Percentiles rank a stretch among this genome's conserved stretches.
phyloP scores from a whole-genome alignment of 1,139 yeast species.

The Suhomyces kunorum region DNA sequence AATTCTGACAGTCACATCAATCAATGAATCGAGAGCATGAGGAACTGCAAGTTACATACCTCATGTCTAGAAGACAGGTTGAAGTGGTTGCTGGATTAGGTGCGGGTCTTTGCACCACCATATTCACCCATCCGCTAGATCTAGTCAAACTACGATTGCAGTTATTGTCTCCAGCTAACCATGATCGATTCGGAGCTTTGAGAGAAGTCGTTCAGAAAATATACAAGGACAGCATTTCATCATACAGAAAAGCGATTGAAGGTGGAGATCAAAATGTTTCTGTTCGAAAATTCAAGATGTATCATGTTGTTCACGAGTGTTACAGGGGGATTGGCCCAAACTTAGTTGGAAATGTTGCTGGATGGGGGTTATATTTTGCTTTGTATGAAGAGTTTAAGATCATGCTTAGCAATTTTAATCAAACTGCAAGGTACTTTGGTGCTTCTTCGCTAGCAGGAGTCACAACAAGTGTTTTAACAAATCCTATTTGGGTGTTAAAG shows the following conservation, averaged over 20 bases:
- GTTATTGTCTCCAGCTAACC: conserved; percentile 20
- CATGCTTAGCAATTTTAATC: conserved; percentile 18
- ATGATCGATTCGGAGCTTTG: conserved; percentile 17
- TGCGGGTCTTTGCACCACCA: conserved; percentile 82
- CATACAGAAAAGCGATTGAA: neutral
- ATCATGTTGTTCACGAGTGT: conserved; percentile 22
- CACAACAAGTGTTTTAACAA: conserved; percentile 72
- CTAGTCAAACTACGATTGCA: conserved; percentile 81
- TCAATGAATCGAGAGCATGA: neutral
- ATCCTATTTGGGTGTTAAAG: conserved; percentile 91
- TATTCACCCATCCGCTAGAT: conserved; percentile 86
- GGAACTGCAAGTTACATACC: neutral
- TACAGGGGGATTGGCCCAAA: conserved; percentile 87
- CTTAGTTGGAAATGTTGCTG: conserved; percentile 75
- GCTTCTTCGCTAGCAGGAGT: conserved; percentile 64
- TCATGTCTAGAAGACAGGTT: conserved; percentile 25
- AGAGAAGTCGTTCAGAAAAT: conserved; percentile 25
- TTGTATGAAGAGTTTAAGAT: conserved; percentile 64
- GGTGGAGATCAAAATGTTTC: neutral
- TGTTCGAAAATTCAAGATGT: neutral
- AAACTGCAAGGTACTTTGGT: conserved; percentile 35
- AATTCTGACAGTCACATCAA: neutral
- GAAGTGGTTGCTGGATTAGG: conserved; percentile 75
- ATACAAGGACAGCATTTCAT: conserved; percentile 14
- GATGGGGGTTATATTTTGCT: conserved; percentile 87